Percentiles rank a stretch among this genome's conserved stretches.
phyloP scores from a whole-genome alignment of 2,329 filamentous ascomycete genomes.

The Pseudocercospora fuligena region DNA sequence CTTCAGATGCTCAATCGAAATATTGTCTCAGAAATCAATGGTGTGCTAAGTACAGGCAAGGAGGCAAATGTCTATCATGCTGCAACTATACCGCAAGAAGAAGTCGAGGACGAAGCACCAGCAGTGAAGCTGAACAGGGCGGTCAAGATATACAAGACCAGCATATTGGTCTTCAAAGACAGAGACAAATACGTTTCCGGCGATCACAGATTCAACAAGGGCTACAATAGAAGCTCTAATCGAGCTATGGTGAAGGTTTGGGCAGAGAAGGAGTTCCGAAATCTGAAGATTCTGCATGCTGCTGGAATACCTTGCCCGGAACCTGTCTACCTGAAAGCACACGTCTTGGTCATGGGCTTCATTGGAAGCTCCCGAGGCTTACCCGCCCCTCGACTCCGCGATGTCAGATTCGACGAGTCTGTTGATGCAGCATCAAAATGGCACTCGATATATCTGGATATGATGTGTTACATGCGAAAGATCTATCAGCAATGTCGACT shows the following conservation, averaged over 20 bases:
- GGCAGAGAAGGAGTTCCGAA: constrained; percentile 98
- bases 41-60: constrained; percentile 94
- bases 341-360: constrained; percentile 95
- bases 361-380: constrained; percentile 85
- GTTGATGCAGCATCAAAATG: constrained; percentile 68
- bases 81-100: constrained; percentile 62
- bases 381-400: constrained; percentile 85
- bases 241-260: constrained; percentile 97
- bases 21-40: constrained; percentile 87
- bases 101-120: constrained; percentile 54
- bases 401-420: constrained; percentile 70
- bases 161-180: constrained; percentile 97
- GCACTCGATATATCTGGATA: constrained; percentile 77
- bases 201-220: constrained; percentile 87
- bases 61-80: constrained; percentile 98
- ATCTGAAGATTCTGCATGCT: constrained; percentile 80
- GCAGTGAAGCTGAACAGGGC: constrained; percentile 71
- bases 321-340: constrained; percentile 85
- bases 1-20: constrained; percentile 95
- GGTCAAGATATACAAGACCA: constrained; percentile 99
- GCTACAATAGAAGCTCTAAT: constrained; percentile 93
- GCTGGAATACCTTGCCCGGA: constrained; percentile 90
- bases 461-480: constrained; percentile 85
- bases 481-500: constrained; percentile 92
- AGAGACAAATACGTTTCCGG: constrained; percentile 93